Conservation (phyloP, 2,329 filamentous ascomycete genomes). For the Hymenoscyphus scutula region DNA sequence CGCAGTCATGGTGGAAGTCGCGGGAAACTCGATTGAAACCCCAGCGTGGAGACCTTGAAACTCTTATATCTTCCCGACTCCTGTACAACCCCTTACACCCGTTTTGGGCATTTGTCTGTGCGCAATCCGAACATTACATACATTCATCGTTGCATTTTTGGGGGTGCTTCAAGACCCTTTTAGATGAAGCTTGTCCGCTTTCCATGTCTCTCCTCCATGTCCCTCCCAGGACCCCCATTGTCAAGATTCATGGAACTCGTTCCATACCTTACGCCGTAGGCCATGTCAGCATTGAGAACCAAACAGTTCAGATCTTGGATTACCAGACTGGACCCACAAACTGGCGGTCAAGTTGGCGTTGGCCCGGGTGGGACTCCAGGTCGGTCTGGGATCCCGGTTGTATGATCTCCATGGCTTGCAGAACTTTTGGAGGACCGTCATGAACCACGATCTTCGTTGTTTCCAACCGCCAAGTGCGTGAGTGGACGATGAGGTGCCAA, state of each 20-base stretch:
- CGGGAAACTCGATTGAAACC: slow-evolving; percentile 34
- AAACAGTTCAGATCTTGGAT: slow-evolving; percentile 31
- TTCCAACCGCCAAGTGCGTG: slow-evolving; percentile 21
- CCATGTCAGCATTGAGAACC: slow-evolving; percentile 23
- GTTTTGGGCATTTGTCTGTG: slow-evolving; percentile 36
- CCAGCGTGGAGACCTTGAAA: slow-evolving; percentile 32
- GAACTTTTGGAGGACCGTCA: slow-evolving; percentile 29
- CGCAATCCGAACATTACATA: slow-evolving; percentile 30
- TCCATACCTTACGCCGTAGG: no score
- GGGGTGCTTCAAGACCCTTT: slow-evolving; percentile 23
- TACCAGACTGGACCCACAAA: slow-evolving; percentile 29
- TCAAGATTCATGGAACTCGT: slow-evolving; percentile 11
- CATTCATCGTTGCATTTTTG: slow-evolving; percentile 24
- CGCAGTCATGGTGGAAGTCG: slow-evolving; percentile 18
- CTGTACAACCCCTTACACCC: slow-evolving; percentile 32
- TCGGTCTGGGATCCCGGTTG: slow-evolving; percentile 29
- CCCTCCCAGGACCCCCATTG: background rate
- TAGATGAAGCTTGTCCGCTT: slow-evolving; percentile 25
- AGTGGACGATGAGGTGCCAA: slow-evolving; percentile 23
- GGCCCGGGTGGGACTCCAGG: slow-evolving; percentile 26
- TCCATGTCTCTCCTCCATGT: background rate
- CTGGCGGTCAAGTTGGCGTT: slow-evolving; percentile 36
- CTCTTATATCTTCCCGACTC: slow-evolving; percentile 35
- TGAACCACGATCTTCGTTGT: slow-evolving; percentile 37
- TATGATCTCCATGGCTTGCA: slow-evolving; percentile 38